Conservation (phyloP, 139 green algal genomes). For the Pseudopediastrum boryanum region DNA sequence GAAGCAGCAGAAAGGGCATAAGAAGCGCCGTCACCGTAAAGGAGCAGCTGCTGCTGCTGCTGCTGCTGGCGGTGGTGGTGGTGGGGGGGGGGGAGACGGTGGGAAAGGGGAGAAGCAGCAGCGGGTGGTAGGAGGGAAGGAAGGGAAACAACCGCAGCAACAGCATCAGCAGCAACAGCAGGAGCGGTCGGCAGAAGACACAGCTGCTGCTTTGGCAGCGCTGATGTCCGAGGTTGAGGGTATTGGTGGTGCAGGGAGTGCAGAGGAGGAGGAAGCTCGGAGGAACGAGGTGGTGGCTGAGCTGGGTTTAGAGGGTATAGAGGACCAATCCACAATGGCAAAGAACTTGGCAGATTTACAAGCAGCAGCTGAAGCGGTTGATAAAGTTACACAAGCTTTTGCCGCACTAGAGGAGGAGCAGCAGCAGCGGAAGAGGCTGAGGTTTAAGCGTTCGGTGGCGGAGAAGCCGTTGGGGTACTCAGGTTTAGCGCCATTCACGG, state of each 20-base stretch:
- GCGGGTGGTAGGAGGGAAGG: not conserved
- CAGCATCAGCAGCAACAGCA: not conserved
- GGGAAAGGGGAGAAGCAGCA: constrained; percentile 14
- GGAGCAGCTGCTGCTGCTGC: not conserved
- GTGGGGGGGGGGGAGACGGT: no score
- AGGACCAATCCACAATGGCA: no score
- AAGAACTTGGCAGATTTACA: constrained; percentile 3
- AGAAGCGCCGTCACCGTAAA: no score
- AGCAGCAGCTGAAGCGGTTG: constrained; percentile 14
- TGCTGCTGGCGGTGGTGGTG: no score
- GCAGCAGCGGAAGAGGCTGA: not conserved
- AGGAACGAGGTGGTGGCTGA: no score
- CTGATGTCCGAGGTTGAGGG: constrained; percentile 20
- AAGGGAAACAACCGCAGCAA: not conserved
- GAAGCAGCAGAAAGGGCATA: constrained; percentile 13
- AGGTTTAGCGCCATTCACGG: constrained; percentile 6
- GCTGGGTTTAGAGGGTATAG: no score
- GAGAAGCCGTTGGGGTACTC: constrained; percentile 9
- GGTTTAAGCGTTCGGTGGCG: not conserved
- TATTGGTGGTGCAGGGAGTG: no score
- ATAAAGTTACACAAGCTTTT: constrained; percentile 8
- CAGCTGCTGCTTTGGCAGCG: constrained; percentile 20
- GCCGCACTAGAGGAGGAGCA: constrained; percentile 11
- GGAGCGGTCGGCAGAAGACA: constrained; percentile 24
- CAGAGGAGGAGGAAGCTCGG: no score